Evolutionary conservation across 208 protist species (phyloP).

Genomic region (Crithidia bombi): DNA sequence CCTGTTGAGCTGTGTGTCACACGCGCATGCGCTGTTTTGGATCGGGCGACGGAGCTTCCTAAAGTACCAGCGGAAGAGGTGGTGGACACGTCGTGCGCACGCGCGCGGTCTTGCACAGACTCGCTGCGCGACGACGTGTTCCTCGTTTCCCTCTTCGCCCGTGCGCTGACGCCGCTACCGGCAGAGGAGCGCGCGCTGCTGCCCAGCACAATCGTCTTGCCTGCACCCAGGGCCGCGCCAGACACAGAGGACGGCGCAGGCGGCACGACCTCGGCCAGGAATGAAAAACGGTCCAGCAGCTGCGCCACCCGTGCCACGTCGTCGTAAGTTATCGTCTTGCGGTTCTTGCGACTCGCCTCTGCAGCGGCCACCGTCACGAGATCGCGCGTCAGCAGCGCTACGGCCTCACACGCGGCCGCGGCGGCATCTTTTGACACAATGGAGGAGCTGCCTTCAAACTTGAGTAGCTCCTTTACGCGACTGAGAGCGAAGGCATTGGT

Average conservation of each 20-base stretch:
- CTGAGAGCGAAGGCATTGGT: constrained; percentile 49
- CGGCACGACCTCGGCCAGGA: constrained; percentile 61
- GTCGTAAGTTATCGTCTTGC: constrained; percentile 72
- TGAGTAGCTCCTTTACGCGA: constrained; percentile 74
- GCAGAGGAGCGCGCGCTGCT: not conserved
- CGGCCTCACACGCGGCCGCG: constrained; percentile 56
- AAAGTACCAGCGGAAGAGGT: not conserved
- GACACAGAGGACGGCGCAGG: constrained; percentile 14
- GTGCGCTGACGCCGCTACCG: not conserved
- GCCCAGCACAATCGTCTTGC: constrained; percentile 27
- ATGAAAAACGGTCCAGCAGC: constrained; percentile 77
- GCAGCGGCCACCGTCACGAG: constrained; percentile 51
- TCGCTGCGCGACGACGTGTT: not conserved
- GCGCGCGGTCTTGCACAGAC: not conserved
- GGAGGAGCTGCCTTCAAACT: constrained; percentile 55
- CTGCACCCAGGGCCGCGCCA: not conserved
- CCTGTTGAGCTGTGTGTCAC: not conserved
- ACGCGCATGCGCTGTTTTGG: constrained; percentile 15
- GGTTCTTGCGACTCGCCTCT: constrained; percentile 51
- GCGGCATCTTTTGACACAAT: constrained; percentile 63
- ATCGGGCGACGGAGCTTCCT: not conserved
- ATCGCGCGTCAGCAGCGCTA: constrained; percentile 67
- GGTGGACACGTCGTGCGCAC: not conserved
- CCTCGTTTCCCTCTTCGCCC: not conserved
- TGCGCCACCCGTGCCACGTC: constrained; percentile 66